Base-by-base conservation (phyloP, 2,329 filamentous ascomycete genomes). In the Pseudopithomyces chartarum region DNA sequence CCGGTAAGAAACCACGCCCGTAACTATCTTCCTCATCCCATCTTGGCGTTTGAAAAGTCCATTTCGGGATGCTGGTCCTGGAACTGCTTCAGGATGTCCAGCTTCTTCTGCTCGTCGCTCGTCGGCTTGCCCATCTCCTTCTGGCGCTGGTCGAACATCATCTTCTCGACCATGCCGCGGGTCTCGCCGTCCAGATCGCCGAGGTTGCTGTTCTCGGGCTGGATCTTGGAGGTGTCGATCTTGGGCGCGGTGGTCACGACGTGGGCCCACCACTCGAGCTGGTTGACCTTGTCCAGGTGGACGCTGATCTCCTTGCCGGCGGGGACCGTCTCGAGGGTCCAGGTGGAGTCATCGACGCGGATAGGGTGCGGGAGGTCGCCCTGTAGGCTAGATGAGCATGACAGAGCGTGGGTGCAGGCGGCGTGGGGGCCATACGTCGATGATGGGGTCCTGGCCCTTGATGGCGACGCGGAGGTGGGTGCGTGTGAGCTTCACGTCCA, bases 101-200 rank as follows among this genome's bases (percentile, higher is more conserved):
- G 79, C 85, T 98, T 98, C 83, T 93, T 91, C 84, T 96, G 88
- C 81, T 99, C 95, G 65, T 98, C 95, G 64, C 91, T 96, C 12
- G 89, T 92, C 45, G 92, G 91, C 77, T 90, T 84, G 4, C 95
- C 95, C 77, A 85, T 82, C 81, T 98, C 93, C 86, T 99, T 99
- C 81, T 98, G 93, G 65, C 90, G 84, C 83, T 99, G 95, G 81
- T 99, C 95, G 71, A 85, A 99, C 95, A 99, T 99, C 95, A 99
- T 99, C 86, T 99, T 99, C 87, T 99, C 95, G 43, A 99, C 95
- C 94, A 99, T 98, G 57, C 88, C 86, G 62, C 95, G 86, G 52
- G 95, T 99, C 83, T 96, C 90, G 59, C 95, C 95, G 73, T 98
- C 94, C 65, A 99, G 82, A 76, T 99, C 95, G 55, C 90, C 88